Evolutionary conservation across 495 filamentous ascomycete species (phyloP).

Genomic region (Geoglossum glabrum): DNA sequence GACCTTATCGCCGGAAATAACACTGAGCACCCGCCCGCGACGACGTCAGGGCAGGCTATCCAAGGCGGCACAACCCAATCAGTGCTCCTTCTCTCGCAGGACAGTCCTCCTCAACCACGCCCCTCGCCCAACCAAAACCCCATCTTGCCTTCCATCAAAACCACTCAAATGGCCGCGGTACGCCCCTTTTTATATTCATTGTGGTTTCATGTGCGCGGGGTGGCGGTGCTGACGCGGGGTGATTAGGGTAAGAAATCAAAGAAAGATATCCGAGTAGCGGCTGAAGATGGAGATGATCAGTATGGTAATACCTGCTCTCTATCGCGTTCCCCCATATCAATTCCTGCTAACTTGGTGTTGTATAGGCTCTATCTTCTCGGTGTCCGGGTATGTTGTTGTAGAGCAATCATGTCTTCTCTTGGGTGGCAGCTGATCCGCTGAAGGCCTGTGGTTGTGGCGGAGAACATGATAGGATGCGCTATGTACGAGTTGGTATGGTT

Average conservation of each 20-base stretch:
- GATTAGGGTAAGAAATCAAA: neutral
- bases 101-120: neutral
- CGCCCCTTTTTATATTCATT: neutral
- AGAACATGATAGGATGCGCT: constrained; percentile 96
- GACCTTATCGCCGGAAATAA: constrained; percentile 20
- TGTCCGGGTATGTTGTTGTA: constrained; percentile 44
- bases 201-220: neutral
- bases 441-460: constrained; percentile 88
- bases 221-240: neutral
- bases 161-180: neutral
- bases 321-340: neutral
- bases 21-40: constrained; percentile 2
- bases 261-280: neutral
- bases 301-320: constrained; percentile 25
- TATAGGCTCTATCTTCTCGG: constrained; percentile 54
- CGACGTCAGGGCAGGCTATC: neutral
- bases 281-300: constrained; percentile 27
- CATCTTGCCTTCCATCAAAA: too few species aligned
- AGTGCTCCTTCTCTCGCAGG: constrained; percentile 14
- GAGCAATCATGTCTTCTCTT: constrained; percentile 10
- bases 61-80: neutral
- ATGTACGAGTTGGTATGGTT: constrained; percentile 88
- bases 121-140: neutral
- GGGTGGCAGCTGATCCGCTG: constrained; percentile 16
- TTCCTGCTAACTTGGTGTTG: constrained; percentile 6